Base-by-base conservation (phyloP, 1,139 yeast genomes). In the Nakaseomyces delphensis region DNA sequence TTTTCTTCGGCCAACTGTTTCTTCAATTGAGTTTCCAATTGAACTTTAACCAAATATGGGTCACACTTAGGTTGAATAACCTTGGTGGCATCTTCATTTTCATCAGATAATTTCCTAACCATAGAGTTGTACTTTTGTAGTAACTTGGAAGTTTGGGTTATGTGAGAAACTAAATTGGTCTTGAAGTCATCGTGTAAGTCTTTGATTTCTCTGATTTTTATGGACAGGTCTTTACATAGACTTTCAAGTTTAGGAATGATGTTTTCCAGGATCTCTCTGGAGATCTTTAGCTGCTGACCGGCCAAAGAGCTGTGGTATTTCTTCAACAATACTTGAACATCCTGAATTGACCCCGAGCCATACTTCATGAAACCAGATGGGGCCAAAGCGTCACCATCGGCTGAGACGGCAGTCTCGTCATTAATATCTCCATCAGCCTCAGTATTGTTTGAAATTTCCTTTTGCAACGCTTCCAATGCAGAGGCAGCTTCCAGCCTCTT, bases 211-310 rank as follows among this genome's bases (percentile, higher is more conserved):
- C 76, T 79, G 40, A 80, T 76, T 49, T 82, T 80, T 36, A 70
- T 68, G 35, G 73, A 66, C 46, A 82, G 63, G 53, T 80, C 85
- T 51, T 74, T 79, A 45, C 81, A 70, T 52, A 82, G 68, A 49
- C 77, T 83, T 51, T 81, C 87, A 40, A 82, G 64, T 53, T 79
- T 73, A 33, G 89, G 89, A 20, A 81, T 70, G 23, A 81, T 67
- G 29, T 70, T 67, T 15, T 67, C 60, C 33, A 70, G 70, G 44
- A 82, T 62, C 42, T 80, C 85, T 50, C 74, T 76, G 40, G 77
- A 70, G 0, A 83, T 61, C 39, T 64, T 62, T 38, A 64, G 58
- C 47, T 71, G 73, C 44, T 65, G 71, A 36, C 61, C 66, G 3
- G 70, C 66, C 33, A 72, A 38, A 20, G 67, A 62, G 35, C 64